phyloP scores from a whole-genome alignment of 2,329 filamentous ascomycete species.

The Capronia coronata region DNA sequence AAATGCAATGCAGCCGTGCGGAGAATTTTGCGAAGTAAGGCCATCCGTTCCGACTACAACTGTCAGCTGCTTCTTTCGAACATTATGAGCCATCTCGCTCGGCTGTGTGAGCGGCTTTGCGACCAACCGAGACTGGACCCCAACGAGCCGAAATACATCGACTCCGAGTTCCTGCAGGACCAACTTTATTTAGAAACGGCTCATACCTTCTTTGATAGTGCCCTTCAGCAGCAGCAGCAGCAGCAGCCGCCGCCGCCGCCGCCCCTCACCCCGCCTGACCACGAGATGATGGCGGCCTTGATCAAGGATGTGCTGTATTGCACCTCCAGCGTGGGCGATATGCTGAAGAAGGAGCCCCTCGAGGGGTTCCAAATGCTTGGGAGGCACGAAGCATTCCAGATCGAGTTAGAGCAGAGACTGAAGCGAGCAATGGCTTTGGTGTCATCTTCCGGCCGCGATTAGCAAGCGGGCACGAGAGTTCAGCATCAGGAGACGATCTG shows the following conservation, averaged over 20 bases:
- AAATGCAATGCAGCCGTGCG: conserved; percentile 25
- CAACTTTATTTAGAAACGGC: conserved; percentile 18
- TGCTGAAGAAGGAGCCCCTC: conserved; percentile 26
- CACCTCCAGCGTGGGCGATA: conserved; percentile 17
- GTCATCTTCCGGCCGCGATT: no score
- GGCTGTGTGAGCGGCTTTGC: conserved; percentile 23
- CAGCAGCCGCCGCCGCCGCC: no score
- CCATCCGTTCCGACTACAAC: conserved; percentile 23
- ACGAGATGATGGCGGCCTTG: conserved; percentile 6
- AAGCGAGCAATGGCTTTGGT: conserved; percentile 14
- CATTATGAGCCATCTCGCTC: conserved; percentile 23
- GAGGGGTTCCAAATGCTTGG: conserved; percentile 25
- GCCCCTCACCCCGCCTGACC: neutral
- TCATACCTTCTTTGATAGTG: conserved; percentile 14
- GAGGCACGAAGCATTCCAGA: conserved; percentile 24
- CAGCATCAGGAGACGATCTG: no score
- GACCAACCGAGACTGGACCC: neutral
- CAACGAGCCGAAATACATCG: conserved; percentile 4
- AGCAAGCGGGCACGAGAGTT: no score
- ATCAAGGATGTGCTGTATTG: conserved; percentile 18
- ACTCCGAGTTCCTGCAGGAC: conserved; percentile 21
- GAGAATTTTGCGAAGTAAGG: conserved; percentile 20
- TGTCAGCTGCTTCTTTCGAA: conserved; percentile 27
- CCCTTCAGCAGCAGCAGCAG: conserved; percentile 6
- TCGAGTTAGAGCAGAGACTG: conserved; percentile 25